A percentile compares a stretch with the other conserved stretches of the same genome.
These are phyloP conservation scores for Rhynchosporium agropyri DNA, from an alignment of 2,329 filamentous ascomycete genomes.

Conservation along the genomic window DNA sequence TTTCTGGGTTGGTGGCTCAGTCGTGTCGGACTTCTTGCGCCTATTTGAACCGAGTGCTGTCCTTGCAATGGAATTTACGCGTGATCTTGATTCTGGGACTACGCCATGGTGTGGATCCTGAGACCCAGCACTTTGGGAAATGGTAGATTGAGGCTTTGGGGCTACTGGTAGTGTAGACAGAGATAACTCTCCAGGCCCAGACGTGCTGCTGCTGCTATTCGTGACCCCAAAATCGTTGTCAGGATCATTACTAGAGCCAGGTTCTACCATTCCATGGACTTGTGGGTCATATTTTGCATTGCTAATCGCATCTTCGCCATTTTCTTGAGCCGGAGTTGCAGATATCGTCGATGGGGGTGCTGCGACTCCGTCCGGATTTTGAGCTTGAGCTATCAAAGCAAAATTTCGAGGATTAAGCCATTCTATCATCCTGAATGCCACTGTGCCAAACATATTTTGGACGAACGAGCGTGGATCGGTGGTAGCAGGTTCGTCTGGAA, in stretches of 20 bases:
- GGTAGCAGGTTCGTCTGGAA: conserved; percentile 38
- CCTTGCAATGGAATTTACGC: conserved; percentile 2
- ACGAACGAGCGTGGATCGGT: conserved; percentile 65
- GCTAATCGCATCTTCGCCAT: neutral
- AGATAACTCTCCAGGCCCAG: neutral
- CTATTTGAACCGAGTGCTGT: conserved; percentile 8
- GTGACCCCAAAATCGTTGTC: neutral
- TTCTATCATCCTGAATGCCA: conserved; percentile 70
- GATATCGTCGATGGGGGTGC: neutral
- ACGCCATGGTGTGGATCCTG: neutral
- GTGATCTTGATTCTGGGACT: neutral
- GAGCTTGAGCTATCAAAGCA: conserved; percentile 28
- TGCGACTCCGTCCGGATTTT: conserved; percentile 7
- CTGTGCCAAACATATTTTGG: conserved; percentile 66
- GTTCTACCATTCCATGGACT: neutral
- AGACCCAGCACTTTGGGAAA: neutral
- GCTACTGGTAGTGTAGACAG: neutral
- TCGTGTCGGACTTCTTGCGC: conserved; percentile 21
- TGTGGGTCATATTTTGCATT: neutral
- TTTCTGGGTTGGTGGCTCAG: conserved; percentile 37
- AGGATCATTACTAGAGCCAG: neutral
- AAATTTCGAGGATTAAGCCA: conserved; percentile 63
- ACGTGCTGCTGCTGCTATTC: neutral
- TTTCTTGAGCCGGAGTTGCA: neutral
- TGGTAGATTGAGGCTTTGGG: neutral